Evolutionary conservation across 257 asterid species (phyloP).

Genomic region (Gentiana straminea): DNA sequence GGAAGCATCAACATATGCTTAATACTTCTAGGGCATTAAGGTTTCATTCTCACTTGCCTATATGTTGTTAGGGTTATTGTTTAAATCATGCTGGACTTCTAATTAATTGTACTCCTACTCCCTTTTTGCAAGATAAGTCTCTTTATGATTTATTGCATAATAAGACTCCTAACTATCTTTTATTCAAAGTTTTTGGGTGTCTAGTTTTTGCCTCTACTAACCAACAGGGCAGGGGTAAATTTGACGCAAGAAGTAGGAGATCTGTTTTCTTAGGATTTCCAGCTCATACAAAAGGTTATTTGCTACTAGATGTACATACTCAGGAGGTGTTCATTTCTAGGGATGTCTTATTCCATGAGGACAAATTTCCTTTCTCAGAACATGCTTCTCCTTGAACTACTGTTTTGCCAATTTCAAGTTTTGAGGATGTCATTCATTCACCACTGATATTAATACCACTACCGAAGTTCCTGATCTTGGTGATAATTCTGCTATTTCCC

Average conservation of each 20-base stretch:
- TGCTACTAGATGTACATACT: neutral
- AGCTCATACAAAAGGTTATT: neutral
- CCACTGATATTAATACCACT: neutral
- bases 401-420: neutral
- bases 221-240: neutral
- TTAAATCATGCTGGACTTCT: too few relatives aligned
- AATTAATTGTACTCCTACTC: neutral
- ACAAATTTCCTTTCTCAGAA: neutral
- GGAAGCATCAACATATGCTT: too few relatives aligned
- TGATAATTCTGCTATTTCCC: too few relatives aligned
- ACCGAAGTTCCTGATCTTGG: too few relatives aligned
- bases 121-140: too few relatives aligned
- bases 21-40: too few relatives aligned
- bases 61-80: too few relatives aligned
- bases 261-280: neutral
- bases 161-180: neutral
- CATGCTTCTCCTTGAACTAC: neutral
- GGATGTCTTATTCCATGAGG: neutral
- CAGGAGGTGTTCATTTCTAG: neutral
- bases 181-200: neutral
- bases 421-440: neutral
- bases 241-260: neutral
- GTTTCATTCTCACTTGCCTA: too few relatives aligned
- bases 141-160: too few relatives aligned
- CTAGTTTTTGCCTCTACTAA: neutral